Percentiles rank a stretch among this genome's conserved stretches.
Evolutionary conservation across 805 yeast species (phyloP).

Genomic region (Starmera dryadoides): DNA sequence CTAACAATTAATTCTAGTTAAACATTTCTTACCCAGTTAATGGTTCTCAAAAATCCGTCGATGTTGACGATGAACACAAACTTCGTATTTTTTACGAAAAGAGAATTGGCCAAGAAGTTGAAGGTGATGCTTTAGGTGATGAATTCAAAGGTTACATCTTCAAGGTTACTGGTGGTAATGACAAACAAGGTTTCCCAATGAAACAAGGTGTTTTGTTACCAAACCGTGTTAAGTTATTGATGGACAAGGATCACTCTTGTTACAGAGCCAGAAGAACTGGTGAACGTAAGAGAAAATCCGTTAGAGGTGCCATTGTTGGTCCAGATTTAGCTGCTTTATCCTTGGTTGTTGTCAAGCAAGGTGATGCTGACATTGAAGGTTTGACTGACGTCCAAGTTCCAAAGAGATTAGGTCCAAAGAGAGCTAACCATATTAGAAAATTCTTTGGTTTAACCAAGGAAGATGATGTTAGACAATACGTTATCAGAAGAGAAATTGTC

Average conservation of each 20-base stretch:
- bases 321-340: conserved; percentile 95
- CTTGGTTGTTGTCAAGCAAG: conserved; percentile 91
- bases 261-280: conserved; percentile 99
- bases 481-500: conserved; percentile 95
- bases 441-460: conserved; percentile 96
- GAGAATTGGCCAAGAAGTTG: conserved; percentile 99
- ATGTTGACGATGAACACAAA: conserved; percentile 98
- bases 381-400: conserved; percentile 91
- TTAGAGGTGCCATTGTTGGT: conserved; percentile 98
- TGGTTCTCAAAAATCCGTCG: conserved; percentile 98
- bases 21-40: conserved; percentile 99
- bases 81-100: conserved; percentile 97
- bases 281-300: conserved; percentile 99
- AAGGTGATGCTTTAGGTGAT: conserved; percentile 96
- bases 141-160: conserved; percentile 98
- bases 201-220: conserved; percentile 99
- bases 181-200: conserved; percentile 99
- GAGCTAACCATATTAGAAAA: conserved; percentile 99
- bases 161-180: conserved; percentile 99
- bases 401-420: conserved; percentile 99
- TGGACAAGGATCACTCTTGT: conserved; percentile 93
- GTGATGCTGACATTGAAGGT: conserved; percentile 94
- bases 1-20: no score
- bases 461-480: conserved; percentile 63
- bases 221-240: conserved; percentile 95